Base-by-base conservation (phyloP, 1,284 basidiomycete species). In the Rugosomyces carneus region DNA sequence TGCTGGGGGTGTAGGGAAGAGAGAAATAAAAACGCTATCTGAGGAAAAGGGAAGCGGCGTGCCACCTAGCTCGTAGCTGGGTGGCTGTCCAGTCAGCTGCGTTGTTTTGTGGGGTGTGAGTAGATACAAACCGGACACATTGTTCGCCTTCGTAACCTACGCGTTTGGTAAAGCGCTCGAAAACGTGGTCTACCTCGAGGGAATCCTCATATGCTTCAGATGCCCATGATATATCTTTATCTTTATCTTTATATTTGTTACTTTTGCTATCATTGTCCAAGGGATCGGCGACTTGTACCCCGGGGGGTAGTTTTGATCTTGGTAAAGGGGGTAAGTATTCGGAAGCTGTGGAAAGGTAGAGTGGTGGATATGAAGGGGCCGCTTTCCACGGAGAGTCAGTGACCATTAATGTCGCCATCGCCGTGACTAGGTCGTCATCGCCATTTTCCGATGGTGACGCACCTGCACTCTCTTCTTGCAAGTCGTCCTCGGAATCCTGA, bases 141-240 rank as follows among this genome's bases (percentile, higher is more conserved):
- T 93, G 90, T 51, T 82, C 74, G 26, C 80, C 78, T 57, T 85
- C 80, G 52, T 74, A 71, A 29, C 66, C 72, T 9, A 85, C 79
- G 21, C 87, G 72, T 58, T 79, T 78, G 41, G 75, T 78, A 60
- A 93, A 93, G n/a, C 76, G 72, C 53, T 89, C 81, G 60, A 93
- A 93, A 1, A 85, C 76, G 40, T 78, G 76, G 60, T 93, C 89
- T 23, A 86, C 70, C 24, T 84, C 72, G 44, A 84, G 60, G 26
- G 86, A 86, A 58, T 86, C 80, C 62, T 91, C 89, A 57, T 89
- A 93, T 11, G 73, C 69, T 61, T 93, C 89, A 7, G 75, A 66
- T 2, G 68, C 65, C 84, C 83, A 89, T 1, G 65, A 68, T 5
- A 68, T 61, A 40, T 72, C 71, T 45, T 75, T 76, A 35, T 71